Base-by-base conservation (phyloP, 257 asterid genomes). In the Verbascum thapsus region DNA sequence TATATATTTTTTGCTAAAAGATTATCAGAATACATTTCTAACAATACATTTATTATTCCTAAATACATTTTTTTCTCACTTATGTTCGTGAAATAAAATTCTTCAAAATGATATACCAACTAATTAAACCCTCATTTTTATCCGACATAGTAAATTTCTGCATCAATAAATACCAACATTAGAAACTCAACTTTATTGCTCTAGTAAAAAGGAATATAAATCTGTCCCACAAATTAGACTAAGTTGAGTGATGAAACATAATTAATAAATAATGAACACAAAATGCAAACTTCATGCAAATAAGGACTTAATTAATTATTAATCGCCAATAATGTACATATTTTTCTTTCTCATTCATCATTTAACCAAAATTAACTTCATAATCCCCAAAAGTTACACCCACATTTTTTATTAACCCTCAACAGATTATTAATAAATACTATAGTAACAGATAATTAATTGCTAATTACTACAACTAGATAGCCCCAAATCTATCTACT, bases 321-420 rank as follows among this genome's bases (percentile, higher is more conserved):
- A 42, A 9, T 6, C 8, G 17, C 30, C 65, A 58, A 18, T 19
- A 60, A 64, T 63, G 39, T 57, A 70, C 73, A 64, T 48, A 51
- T 54, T 61, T 52, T 53, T 32, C 51, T 8, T 23, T 45, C 67
- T 49, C 55, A 39, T 40, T 44, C 63, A 23, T 40, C 64, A 72
- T 61, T 38, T 23, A 11, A 32, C 30, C 7, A 58, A 40, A 22
- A n/a, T n/a, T 41, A 59, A 58, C 54, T 66, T 23, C 35, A 55
- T 1, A 65, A 40, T 52, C 20, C 53, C 30, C 38, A 16, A 38
- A 47, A 39, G 70, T 65, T 18, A n/a, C n/a, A n/a, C 49, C 53
- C 51, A 41, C 71, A 17, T 34, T 15, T 37, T n/a, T 0, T 43
- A 1, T 13, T 47, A 58, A 10, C 44, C 13, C 53, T 3, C 34